Conservation (phyloP, 2,329 filamentous ascomycete genomes). For the Alternaria atra region DNA sequence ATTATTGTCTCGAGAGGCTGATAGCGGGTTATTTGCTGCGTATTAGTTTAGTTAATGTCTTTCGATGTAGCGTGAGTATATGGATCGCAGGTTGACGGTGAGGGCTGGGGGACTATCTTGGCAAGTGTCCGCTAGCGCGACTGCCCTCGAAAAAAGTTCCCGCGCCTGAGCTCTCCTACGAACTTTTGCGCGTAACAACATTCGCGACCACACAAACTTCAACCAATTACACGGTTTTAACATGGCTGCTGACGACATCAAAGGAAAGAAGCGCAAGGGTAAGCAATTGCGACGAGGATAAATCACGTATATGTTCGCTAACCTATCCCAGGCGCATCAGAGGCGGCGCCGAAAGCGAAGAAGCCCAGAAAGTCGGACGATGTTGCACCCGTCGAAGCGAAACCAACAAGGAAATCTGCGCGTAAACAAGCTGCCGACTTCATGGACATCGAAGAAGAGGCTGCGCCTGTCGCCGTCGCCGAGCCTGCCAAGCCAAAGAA, state of each 20-base stretch:
- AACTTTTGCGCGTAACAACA: constrained; percentile 42
- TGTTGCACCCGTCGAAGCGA: constrained; percentile 30
- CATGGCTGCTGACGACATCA: constrained; percentile 64
- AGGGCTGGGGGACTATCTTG: constrained; percentile 20
- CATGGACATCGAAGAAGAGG: constrained; percentile 39
- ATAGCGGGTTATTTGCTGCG: neutral
- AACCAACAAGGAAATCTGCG: constrained; percentile 35
- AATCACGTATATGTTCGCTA: constrained; percentile 15
- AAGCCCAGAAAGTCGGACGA: constrained; percentile 51
- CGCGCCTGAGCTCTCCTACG: constrained; percentile 37
- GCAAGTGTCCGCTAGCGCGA: constrained; percentile 35
- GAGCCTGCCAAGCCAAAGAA: constrained; percentile 42
- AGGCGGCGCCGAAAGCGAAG: constrained; percentile 49
- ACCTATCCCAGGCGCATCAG: constrained; percentile 42
- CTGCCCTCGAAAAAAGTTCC: constrained; percentile 40
- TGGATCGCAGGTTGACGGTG: neutral
- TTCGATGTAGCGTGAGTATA: neutral
- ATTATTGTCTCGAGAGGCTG: neutral
- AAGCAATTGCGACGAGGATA: constrained; percentile 13
- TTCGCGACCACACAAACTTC: constrained; percentile 16
- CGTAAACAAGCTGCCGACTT: constrained; percentile 51
- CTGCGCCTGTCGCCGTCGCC: constrained; percentile 26
- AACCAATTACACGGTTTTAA: constrained; percentile 26
- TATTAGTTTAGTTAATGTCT: neutral
- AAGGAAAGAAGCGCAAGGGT: constrained; percentile 66